Evolutionary conservation across 129 eudicot species (phyloP).

Genomic region (Tagetes erecta): DNA sequence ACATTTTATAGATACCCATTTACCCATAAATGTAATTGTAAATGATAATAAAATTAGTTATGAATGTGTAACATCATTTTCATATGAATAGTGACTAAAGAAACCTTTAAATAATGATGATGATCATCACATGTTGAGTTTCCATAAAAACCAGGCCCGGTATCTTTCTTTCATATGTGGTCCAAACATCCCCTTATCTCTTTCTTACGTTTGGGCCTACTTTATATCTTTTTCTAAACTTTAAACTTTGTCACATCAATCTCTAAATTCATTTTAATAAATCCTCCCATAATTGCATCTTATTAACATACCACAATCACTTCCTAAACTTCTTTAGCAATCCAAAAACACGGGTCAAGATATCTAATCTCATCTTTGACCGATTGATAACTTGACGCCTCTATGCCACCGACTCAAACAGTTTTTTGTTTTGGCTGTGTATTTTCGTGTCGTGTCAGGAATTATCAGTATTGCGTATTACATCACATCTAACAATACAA

Average conservation of each 20-base stretch:
- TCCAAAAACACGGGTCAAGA: background rate
- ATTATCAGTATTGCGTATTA: background rate
- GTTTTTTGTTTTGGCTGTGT: background rate
- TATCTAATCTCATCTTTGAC: background rate
- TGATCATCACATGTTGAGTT: conserved; percentile 21
- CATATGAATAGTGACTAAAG: background rate
- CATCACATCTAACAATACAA: conserved; percentile 2
- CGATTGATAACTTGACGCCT: too few relatives aligned
- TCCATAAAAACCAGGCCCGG: conserved; percentile 31
- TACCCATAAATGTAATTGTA: background rate
- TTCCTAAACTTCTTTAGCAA: background rate
- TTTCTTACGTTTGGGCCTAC: conserved; percentile 33
- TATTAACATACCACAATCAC: background rate
- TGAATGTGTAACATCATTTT: background rate
- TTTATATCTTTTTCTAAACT: conserved; percentile 19
- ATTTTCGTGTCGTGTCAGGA: background rate
- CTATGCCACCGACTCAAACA: background rate
- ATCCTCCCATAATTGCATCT: background rate
- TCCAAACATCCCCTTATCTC: conserved; percentile 32
- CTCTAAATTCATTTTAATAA: background rate
- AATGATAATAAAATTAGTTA: too few relatives aligned
- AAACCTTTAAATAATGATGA: conserved; percentile 16
- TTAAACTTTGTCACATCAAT: conserved; percentile 37
- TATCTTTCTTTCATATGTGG: conserved; percentile 26
- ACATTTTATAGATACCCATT: background rate